Conservation (phyloP, 352 stramenopile species). For the Blastocystis sp. region DNA sequence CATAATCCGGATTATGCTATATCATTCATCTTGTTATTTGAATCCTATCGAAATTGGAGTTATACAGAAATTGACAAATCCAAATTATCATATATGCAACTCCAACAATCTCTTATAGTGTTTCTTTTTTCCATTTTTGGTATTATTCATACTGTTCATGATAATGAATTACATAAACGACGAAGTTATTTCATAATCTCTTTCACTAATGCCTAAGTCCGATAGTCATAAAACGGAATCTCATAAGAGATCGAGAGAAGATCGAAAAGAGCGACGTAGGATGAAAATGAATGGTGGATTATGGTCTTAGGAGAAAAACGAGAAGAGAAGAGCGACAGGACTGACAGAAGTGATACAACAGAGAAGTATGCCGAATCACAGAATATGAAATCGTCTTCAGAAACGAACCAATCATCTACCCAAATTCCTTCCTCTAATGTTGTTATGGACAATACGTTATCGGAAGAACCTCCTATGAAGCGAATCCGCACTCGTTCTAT, state of each 20-base stretch:
- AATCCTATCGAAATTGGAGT: too few relatives aligned
- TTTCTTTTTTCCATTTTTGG: neutral
- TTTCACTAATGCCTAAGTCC: too few relatives aligned
- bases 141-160: too few relatives aligned
- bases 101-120: too few relatives aligned
- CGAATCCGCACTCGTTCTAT: constrained; percentile 60
- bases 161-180: too few relatives aligned
- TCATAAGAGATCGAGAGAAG: constrained; percentile 41
- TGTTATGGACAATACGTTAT: neutral
- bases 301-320: neutral
- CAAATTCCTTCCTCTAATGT: too few relatives aligned
- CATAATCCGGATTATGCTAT: neutral
- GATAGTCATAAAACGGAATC: neutral
- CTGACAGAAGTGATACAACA: neutral
- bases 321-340: neutral
- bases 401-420: too few relatives aligned
- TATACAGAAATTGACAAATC: too few relatives aligned
- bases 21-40: too few relatives aligned
- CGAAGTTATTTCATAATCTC: too few relatives aligned
- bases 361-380: neutral
- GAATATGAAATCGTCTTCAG: too few relatives aligned
- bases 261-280: neutral
- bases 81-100: too few relatives aligned
- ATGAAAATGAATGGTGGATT: neutral
- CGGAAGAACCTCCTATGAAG: neutral